phyloP scores from a whole-genome alignment of 2,329 filamentous ascomycete genomes.

The Aureobasidium sp. region DNA sequence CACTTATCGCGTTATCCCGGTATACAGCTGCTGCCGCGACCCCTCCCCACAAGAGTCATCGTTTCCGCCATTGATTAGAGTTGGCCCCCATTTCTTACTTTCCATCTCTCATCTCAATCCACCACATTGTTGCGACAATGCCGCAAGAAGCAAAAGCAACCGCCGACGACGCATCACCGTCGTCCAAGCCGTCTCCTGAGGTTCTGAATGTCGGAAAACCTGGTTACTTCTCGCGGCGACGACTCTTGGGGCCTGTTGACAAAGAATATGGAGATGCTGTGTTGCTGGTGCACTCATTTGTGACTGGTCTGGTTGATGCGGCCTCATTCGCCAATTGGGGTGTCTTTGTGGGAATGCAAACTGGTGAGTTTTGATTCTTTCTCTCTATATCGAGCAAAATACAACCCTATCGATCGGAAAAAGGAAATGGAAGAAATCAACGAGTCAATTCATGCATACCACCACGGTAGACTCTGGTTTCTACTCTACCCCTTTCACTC shows the following conservation, averaged over 20 bases:
- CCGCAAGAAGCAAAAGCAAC: conserved; percentile 4
- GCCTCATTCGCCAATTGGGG: conserved; percentile 40
- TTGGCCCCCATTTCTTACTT: background rate
- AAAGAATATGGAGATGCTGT: conserved; percentile 24
- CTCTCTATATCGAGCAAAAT: background rate
- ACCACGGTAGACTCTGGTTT: background rate
- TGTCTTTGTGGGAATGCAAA: conserved; percentile 46
- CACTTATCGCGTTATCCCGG: background rate
- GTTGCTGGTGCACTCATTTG: conserved; percentile 35
- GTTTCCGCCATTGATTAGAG: background rate
- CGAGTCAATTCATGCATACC: background rate
- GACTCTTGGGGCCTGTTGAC: conserved; percentile 22
- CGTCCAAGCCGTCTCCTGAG: background rate
- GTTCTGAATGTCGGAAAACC: background rate
- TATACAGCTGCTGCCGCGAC: background rate
- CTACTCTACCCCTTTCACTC: background rate
- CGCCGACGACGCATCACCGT: background rate
- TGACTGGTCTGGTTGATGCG: conserved; percentile 40
- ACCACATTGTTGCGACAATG: background rate
- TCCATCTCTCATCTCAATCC: background rate
- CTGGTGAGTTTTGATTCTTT: conserved; percentile 27
- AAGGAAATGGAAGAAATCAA: background rate
- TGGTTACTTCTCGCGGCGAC: conserved; percentile 19
- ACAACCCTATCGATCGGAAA: background rate
- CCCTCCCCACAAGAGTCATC: background rate